These are phyloP conservation scores for Vicia faba DNA, from an alignment of 306 rosid species.

Conservation along the genomic window DNA sequence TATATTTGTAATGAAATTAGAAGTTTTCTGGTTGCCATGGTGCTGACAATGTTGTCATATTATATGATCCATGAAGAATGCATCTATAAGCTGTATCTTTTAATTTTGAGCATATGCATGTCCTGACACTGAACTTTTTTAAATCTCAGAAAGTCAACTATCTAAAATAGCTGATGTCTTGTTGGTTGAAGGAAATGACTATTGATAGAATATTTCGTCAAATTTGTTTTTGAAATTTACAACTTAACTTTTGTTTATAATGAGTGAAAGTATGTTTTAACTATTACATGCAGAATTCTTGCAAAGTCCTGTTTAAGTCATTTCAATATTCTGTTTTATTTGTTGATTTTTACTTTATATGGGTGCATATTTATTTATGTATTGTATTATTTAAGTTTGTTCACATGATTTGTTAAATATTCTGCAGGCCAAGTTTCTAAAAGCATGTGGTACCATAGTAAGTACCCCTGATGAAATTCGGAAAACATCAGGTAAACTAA, in stretches of 20 bases:
- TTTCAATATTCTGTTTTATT: constrained; percentile 10
- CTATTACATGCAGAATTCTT: neutral
- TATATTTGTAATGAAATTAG: constrained; percentile 19
- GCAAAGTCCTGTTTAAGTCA: constrained; percentile 1
- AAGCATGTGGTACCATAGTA: constrained; percentile 72
- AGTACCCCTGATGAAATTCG: constrained; percentile 71
- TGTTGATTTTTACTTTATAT: constrained; percentile 7
- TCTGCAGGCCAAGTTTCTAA: constrained; percentile 80
- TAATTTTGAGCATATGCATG: constrained; percentile 9
- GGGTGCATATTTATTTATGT: constrained; percentile 19
- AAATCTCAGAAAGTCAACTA: neutral
- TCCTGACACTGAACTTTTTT: neutral
- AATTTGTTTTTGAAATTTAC: constrained; percentile 14
- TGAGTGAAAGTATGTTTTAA: constrained; percentile 1
- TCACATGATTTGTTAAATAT: constrained; percentile 19
- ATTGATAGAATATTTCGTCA: constrained; percentile 11
- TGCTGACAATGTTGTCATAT: neutral
- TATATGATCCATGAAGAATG: neutral
- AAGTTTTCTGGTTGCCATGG: constrained; percentile 22
- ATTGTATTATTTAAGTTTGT: constrained; percentile 14
- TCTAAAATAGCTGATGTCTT: constrained; percentile 14
- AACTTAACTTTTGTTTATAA: constrained; percentile 3
- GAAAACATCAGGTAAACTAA: constrained; percentile 52
- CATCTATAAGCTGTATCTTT: constrained; percentile 11
- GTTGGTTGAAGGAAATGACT: constrained; percentile 9